These are phyloP conservation scores for Globisporangium perplexum DNA, from an alignment of 352 stramenopile species.

Conservation along the genomic window DNA sequence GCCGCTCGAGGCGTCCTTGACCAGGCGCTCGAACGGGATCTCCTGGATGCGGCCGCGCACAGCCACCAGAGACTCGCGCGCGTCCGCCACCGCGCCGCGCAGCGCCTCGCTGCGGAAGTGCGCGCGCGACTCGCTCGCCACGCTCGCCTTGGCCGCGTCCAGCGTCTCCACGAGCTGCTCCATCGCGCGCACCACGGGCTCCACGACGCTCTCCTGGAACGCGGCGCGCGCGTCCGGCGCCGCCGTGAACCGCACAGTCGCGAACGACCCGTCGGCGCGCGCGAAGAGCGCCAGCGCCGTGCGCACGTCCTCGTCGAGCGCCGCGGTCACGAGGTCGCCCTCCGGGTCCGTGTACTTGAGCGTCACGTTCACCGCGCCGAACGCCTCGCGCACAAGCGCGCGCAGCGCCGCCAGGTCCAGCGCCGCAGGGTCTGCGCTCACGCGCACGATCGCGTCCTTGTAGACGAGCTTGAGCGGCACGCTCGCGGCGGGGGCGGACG, in stretches of 20 bases:
- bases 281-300: constrained; percentile 59
- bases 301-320: constrained; percentile 52
- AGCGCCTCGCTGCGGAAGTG: constrained; percentile 39
- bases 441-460: constrained; percentile 71
- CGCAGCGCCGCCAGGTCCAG: constrained; percentile 42
- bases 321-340: constrained; percentile 61
- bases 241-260: constrained; percentile 61
- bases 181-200: constrained; percentile 70
- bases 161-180: constrained; percentile 75
- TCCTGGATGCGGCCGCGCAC: constrained; percentile 61
- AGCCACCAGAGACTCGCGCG: constrained; percentile 37
- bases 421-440: constrained; percentile 44
- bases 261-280: constrained; percentile 21
- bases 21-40: constrained; percentile 75
- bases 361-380: constrained; percentile 40
- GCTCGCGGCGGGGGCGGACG: background rate
- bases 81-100: constrained; percentile 42
- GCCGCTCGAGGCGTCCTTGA: constrained; percentile 44
- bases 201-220: constrained; percentile 71
- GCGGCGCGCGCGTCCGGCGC: constrained; percentile 48
- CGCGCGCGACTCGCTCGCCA: constrained; percentile 52
- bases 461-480: constrained; percentile 72
- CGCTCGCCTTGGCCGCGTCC: constrained; percentile 65
- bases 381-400: constrained; percentile 51
- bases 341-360: constrained; percentile 80